Evolutionary conservation across 2,329 filamentous ascomycete genomes (phyloP), one percentile per base, ranked within the genome.

Genomic region (Lecanicillium sp.): DNA sequence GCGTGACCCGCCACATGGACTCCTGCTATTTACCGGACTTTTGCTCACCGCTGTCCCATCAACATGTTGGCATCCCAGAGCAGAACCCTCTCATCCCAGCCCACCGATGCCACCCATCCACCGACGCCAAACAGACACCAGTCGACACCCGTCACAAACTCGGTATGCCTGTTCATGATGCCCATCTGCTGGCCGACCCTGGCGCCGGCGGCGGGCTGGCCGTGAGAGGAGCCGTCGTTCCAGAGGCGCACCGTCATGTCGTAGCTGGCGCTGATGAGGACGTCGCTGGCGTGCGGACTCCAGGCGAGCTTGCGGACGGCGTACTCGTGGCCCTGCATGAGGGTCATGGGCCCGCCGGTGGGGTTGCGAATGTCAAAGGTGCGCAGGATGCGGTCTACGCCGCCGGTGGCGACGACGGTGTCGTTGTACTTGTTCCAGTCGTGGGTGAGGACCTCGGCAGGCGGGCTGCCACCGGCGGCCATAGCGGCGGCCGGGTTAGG

Each of bases 401-500:
- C 90, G 2, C 79, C 92, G 0, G 87, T 87, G 0, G 92, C 92
- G 39, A 98, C 68, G 18, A 96, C 71, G 0, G 80, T 83, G 48
- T 88, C 79, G 29, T 84, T 77, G 64, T 98, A 98, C 63, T 98
- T 98, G 67, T 98, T 98, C 92, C 92, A 98, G 61, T 98, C 92
- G 62, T 97, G 92, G 0, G 89, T 95, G 22, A 98, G 74, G 28
- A 87, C 79, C 67, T 98, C 92, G 9, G 79, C 73, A 0, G 88
- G 87, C n/a, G 78, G 68, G 22, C 58, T 62, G 25, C 64, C 56
- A 19, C 39, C 30, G 62, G 65, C 36, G 54, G 59, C 42, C 48
- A 55, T 19, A n/a, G n/a, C n/a, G n/a, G n/a, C n/a, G n/a, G n/a
- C n/a, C n/a, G n/a, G n/a, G n/a, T n/a, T n/a, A n/a, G n/a, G n/a